Percentiles rank a stretch among this genome's conserved stretches.
These are phyloP conservation scores for Leccinum uliginosum DNA, from an alignment of 768 basidiomycete genomes.

Conservation along the genomic window DNA sequence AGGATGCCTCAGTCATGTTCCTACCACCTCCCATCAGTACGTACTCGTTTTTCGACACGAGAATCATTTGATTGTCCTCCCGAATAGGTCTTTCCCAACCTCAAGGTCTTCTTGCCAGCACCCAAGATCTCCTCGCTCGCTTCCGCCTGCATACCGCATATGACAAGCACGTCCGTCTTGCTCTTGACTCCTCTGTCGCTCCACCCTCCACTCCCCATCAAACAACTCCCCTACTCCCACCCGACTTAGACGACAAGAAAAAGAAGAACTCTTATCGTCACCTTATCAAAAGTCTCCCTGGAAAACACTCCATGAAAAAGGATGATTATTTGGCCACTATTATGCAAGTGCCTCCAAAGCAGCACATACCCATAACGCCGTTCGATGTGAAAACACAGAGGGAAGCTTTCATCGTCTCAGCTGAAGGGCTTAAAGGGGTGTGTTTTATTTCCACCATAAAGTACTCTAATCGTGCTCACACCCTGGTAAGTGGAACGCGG, in stretches of 20 bases:
- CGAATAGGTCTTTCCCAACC: slow-evolving; percentile 30
- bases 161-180: slow-evolving; percentile 73
- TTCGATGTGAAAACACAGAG: slow-evolving; percentile 66
- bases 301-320: slow-evolving; percentile 79
- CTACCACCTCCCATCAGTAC: slow-evolving; percentile 33
- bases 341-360: slow-evolving; percentile 69
- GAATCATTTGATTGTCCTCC: slow-evolving; percentile 15
- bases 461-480: slow-evolving; percentile 9
- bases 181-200: slow-evolving; percentile 22
- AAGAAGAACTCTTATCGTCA: slow-evolving; percentile 75
- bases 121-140: slow-evolving; percentile 72
- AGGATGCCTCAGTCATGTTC: slow-evolving; percentile 21
- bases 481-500: slow-evolving; percentile 58
- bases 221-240: slow-evolving; percentile 44
- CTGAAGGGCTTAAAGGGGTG: slow-evolving; percentile 72
- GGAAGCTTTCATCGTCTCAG: slow-evolving; percentile 69
- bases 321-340: slow-evolving; percentile 65
- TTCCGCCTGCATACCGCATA: slow-evolving; percentile 72
- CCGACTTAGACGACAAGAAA: slow-evolving; percentile 56
- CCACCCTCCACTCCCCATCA: slow-evolving; percentile 29
- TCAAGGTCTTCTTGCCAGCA: slow-evolving; percentile 55
- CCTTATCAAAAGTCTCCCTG: slow-evolving; percentile 71
- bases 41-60: slow-evolving; percentile 7
- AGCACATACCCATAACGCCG: slow-evolving; percentile 53
- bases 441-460: slow-evolving; percentile 26